Conservation (phyloP, 2,329 filamentous ascomycete species). For the Nemania sp. region DNA sequence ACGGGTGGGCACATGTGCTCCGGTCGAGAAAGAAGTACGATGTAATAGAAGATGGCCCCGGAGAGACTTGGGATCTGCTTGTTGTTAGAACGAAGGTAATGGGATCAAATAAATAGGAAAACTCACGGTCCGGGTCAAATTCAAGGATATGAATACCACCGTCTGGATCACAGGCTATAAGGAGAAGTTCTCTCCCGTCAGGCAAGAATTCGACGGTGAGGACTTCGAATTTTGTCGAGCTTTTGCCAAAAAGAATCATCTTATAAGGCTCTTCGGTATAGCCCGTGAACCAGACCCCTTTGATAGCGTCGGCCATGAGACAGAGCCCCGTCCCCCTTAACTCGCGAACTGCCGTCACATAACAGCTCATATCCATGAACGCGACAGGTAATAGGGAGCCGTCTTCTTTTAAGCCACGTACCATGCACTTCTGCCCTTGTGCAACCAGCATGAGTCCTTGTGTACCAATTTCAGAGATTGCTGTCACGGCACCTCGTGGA, state of each 20-base stretch:
- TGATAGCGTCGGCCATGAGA: slow-evolving; percentile 85
- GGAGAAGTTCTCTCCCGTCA: slow-evolving; percentile 77
- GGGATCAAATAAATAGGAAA: not conserved
- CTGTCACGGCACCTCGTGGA: slow-evolving; percentile 86
- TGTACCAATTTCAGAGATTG: slow-evolving; percentile 79
- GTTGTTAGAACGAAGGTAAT: slow-evolving; percentile 29
- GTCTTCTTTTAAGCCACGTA: slow-evolving; percentile 93
- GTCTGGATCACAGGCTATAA: slow-evolving; percentile 82
- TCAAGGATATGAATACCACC: slow-evolving; percentile 87
- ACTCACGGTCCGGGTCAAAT: slow-evolving; percentile 90
- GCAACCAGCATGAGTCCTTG: slow-evolving; percentile 88
- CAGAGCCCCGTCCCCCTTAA: slow-evolving; percentile 82
- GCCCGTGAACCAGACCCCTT: slow-evolving; percentile 93
- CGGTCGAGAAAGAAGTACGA: slow-evolving; percentile 84
- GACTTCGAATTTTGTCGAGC: slow-evolving; percentile 75
- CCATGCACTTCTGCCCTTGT: slow-evolving; percentile 97
- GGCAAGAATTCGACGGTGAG: slow-evolving; percentile 86
- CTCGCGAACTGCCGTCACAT: slow-evolving; percentile 83
- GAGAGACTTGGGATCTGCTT: slow-evolving; percentile 84
- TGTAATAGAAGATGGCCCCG: slow-evolving; percentile 86
- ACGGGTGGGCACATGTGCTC: slow-evolving; percentile 73
- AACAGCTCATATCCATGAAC: slow-evolving; percentile 97
- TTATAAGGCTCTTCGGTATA: slow-evolving; percentile 97
- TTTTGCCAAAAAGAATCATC: slow-evolving; percentile 91
- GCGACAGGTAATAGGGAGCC: slow-evolving; percentile 89